A percentile compares a stretch with the other conserved stretches of the same genome.
Conservation (phyloP, 2,329 filamentous ascomycete species). For the Neonectria coccinea region DNA sequence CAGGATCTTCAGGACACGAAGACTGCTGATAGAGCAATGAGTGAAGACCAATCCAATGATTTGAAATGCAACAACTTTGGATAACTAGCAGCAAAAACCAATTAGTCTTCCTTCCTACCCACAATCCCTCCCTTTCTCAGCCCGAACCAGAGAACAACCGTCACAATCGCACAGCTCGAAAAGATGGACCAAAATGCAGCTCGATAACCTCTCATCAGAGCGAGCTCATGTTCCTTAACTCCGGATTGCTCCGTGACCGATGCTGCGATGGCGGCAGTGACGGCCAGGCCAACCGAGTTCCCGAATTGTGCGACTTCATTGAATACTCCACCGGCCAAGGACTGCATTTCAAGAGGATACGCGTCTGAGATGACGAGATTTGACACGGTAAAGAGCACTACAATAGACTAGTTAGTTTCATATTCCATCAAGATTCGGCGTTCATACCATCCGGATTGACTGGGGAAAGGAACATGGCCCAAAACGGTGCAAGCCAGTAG, state of each 20-base stretch:
- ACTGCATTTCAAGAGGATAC: conserved; percentile 66
- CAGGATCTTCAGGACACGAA: no score
- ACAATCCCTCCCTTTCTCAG: background rate
- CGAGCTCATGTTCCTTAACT: background rate
- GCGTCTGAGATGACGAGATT: conserved; percentile 65
- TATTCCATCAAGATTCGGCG: background rate
- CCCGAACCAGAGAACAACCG: background rate
- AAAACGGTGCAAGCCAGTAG: conserved; percentile 63
- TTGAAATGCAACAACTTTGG: no score
- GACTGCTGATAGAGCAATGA: no score
- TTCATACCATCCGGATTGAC: conserved; percentile 56
- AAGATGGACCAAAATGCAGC: conserved; percentile 1
- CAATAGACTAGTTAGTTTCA: background rate
- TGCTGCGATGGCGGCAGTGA: conserved; percentile 33
- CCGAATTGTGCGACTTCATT: conserved; percentile 70
- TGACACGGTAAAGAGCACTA: conserved; percentile 27
- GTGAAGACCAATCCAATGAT: no score
- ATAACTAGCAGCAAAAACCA: background rate
- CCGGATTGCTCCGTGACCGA: background rate
- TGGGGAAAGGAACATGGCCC: conserved; percentile 58
- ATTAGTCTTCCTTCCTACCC: background rate
- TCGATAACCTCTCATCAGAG: background rate
- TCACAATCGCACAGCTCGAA: background rate
- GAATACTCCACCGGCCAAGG: conserved; percentile 70
- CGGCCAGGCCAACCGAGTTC: conserved; percentile 62